Evolutionary conservation across 139 green algal genomes (phyloP), one percentile per base, ranked within the genome.

Genomic region (Zygnema circumcarinatum): DNA sequence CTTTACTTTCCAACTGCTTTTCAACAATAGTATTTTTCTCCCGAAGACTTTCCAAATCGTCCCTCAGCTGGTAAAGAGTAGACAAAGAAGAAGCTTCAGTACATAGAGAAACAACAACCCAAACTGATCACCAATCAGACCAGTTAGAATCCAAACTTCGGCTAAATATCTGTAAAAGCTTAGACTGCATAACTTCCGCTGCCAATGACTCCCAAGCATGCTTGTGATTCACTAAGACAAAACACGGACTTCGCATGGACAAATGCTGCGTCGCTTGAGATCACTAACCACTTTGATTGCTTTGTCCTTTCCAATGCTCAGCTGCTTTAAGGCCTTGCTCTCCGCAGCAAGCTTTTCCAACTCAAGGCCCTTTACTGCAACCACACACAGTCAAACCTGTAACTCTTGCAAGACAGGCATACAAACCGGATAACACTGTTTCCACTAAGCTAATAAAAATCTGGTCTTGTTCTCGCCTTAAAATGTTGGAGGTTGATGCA

Each of bases 261-360:
- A n/a, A n/a, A n/a, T n/a, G n/a, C n/a, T n/a, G n/a, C n/a, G n/a
- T n/a, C n/a, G n/a, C n/a, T n/a, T n/a, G n/a, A n/a, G n/a, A n/a
- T n/a, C n/a, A 42, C 52, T 80, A 22, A 86, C 80, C 2, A 33
- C 16, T 1, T 78, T 33, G 25, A 86, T 40, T 36, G 80, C 80
- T 40, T 79, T 78, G 33, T 86, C 80, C 53, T 72, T 86, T 41
- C 38, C 53, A 35, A 53, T 39, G 38, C 69, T 79, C 7, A 31
- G 38, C 25, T 80, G 80, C 42, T 42, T 40, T 29, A 86, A 32
- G 31, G 40, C 80, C 53, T 86, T 86, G 2, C 38, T 32, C 47
- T 86, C 80, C 35, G 80, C 80, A n/a, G 40, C 78, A 22, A 85
- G 38, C 40, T 73, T 74, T 35, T 85, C 78, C 25, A 85, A 35